Conservation (phyloP, 2,329 filamentous ascomycete species). For the Verticillium zaregamsianum region DNA sequence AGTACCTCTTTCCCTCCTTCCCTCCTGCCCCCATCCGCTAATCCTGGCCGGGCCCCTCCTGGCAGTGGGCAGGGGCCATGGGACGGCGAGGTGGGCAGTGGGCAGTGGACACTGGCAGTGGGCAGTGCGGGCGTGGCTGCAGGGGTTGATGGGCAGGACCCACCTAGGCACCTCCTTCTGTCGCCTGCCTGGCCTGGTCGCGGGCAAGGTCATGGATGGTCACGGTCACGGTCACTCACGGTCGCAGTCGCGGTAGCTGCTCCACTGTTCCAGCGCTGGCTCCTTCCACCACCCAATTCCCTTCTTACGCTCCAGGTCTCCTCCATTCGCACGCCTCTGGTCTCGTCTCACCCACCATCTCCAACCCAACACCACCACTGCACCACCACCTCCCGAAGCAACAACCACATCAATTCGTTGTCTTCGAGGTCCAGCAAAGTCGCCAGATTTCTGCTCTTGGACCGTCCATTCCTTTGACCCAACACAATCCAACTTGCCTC, state of each 20-base stretch:
- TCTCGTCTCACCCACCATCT: constrained; percentile 2
- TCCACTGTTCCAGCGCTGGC: neutral
- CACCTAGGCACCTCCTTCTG: neutral
- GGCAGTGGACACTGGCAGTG: neutral
- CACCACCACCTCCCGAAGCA: constrained; percentile 1
- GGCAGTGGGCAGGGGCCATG: neutral
- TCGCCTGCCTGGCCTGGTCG: neutral
- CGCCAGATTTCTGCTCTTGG: constrained; percentile 50
- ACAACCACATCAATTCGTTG: constrained; percentile 2
- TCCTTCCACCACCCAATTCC: neutral
- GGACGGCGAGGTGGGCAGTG: neutral
- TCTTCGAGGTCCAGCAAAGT: constrained; percentile 21
- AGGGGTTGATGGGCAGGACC: neutral
- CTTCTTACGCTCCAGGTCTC: neutral
- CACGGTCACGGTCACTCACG: neutral
- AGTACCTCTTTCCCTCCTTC: neutral
- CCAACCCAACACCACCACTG: neutral
- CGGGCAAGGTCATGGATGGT: neutral
- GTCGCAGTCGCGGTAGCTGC: neutral
- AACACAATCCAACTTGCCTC: neutral
- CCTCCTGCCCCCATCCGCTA: neutral
- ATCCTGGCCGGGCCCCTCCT: neutral
- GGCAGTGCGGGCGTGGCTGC: neutral
- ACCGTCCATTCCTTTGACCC: constrained; percentile 21
- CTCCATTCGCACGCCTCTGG: neutral